Evolutionary conservation across 768 basidiomycete genomes (phyloP), one percentile per base, ranked within the genome.

Genomic region (Pleurotus eryngii): DNA sequence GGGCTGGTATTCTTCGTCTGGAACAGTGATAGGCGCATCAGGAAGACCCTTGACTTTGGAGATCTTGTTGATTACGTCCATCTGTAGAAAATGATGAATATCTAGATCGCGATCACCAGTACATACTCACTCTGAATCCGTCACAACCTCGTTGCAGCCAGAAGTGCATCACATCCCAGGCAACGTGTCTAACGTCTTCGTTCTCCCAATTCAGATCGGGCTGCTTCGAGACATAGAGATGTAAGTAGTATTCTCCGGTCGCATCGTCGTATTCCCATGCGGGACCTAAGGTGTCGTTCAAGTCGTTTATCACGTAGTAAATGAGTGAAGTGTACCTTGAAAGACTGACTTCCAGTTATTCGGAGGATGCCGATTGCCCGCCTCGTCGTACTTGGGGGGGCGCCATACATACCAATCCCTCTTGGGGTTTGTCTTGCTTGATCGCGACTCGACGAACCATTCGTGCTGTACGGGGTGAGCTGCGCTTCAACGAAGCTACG

Each of bases 141-240:
- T 90, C 87, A 59, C 85, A 84, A 1, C 90, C 89, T 49, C 83
- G 74, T 54, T 83, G 77, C n/a, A 89, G 74, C 89, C 88, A 90
- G 64, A 87, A 90, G 43, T 70, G 69, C 86, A 90, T 86, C 46
- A 84, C 65, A 35, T 85, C 82, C 70, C 76, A 85, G 1, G 88
- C 76, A 6, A 84, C 81, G 56, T 78, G 72, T 5, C 84, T 74
- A 1, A 87, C 81, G 5, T 78, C 76, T 0, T 79, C 76, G 60
- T 89, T 86, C 50, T 89, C 86, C 87, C 87, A 90, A 65, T 92
- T 90, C 14, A 90, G 68, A 65, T 90, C 90, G 0, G 88, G 89
- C 71, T 89, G 88, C 63, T 88, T 80, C 7, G 75, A 64, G 54
- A 81, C 71, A 69, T 82, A 91, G 1, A 89, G 63, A 68, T 90